phyloP scores from a whole-genome alignment of 495 filamentous ascomycete species.

The Hypoxylon fragiforme region DNA sequence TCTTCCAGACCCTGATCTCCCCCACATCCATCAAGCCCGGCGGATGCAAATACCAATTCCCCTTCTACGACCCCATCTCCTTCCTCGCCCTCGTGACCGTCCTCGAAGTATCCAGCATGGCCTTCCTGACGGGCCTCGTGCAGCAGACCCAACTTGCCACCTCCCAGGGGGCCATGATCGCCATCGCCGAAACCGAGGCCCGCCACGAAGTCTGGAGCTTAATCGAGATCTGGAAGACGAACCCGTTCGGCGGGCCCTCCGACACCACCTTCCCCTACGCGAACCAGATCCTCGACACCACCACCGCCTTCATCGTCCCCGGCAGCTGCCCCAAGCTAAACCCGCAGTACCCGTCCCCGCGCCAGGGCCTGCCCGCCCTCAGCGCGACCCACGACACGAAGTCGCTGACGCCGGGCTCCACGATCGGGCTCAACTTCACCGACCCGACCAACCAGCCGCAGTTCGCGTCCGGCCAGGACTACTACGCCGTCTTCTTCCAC shows the following conservation, averaged over 20 bases:
- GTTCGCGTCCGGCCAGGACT: slow-evolving; percentile 43
- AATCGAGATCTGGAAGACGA: slow-evolving; percentile 53
- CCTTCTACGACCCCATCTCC: slow-evolving; percentile 41
- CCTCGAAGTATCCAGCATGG: slow-evolving; percentile 58
- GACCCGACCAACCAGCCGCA: slow-evolving; percentile 44
- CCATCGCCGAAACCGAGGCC: slow-evolving; percentile 53
- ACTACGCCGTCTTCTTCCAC: slow-evolving; percentile 59
- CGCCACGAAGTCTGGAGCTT: slow-evolving; percentile 56
- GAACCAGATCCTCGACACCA: slow-evolving; percentile 56
- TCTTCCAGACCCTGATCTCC: slow-evolving; percentile 59
- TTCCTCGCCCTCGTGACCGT: slow-evolving; percentile 53
- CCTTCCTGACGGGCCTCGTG: slow-evolving; percentile 56
- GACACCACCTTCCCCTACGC: slow-evolving; percentile 59
- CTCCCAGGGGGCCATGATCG: slow-evolving; percentile 50
- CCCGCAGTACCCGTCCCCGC: slow-evolving; percentile 52
- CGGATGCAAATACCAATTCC: slow-evolving; percentile 52
- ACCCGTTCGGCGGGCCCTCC: slow-evolving; percentile 53
- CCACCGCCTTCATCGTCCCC: slow-evolving; percentile 51
- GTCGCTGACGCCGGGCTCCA: slow-evolving; percentile 48
- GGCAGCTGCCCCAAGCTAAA: slow-evolving; percentile 54
- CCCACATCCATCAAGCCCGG: slow-evolving; percentile 56
- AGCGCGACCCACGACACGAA: slow-evolving; percentile 42
- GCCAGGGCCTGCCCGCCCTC: slow-evolving; percentile 47
- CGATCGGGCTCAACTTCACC: slow-evolving; percentile 46
- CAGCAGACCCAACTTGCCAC: slow-evolving; percentile 44